Base-by-base conservation (phyloP, 805 yeast genomes). In the Schwanniomyces sp. region DNA sequence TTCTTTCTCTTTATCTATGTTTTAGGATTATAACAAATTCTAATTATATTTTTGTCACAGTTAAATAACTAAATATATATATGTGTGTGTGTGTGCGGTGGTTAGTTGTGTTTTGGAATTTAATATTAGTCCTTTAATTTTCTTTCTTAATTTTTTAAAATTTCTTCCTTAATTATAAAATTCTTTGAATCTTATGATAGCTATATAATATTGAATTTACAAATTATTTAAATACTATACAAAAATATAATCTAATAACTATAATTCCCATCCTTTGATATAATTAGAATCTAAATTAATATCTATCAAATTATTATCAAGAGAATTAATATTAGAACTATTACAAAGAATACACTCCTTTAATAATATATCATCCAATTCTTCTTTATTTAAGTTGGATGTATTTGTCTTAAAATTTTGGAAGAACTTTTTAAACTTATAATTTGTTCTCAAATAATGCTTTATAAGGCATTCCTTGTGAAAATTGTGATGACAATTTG, bases 401-500 rank as follows among this genome's bases (percentile, higher is more conserved):
- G 79, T 63, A 46, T 68, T 68, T 50, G 65, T 69, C 51, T 80
- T 81, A 37, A 84, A 67, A 45, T 74, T 77, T 48, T 81, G 82
- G 47, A 88, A 79, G 28, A 80, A 72, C 58, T 80, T 83, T 61
- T 85, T 84, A 44, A 85, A 75, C 34, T 81, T 75, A 61, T 84
- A 85, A 54, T 89, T 90, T 27, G 86, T 82, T 30, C 74, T 72
- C 44, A 85, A 60, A 29, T 86, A 80, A 34, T 70, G 70, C 47
- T 80, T 78, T 6, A 86, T 79, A n/a, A 90, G 64, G 69, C 99
- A 94, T 61, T 91, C 96, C 44, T 84, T 84, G 61, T 94, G 98
- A 67, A 88, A 87, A 5, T 88, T 81, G 63, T 94, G 99, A 47
- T 80, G 86, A 62, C 99, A 94, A 48, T 70, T 72, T 0, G 97